Base-by-base conservation (phyloP, 2,329 filamentous ascomycete species). In the Aspergillus sp. region DNA sequence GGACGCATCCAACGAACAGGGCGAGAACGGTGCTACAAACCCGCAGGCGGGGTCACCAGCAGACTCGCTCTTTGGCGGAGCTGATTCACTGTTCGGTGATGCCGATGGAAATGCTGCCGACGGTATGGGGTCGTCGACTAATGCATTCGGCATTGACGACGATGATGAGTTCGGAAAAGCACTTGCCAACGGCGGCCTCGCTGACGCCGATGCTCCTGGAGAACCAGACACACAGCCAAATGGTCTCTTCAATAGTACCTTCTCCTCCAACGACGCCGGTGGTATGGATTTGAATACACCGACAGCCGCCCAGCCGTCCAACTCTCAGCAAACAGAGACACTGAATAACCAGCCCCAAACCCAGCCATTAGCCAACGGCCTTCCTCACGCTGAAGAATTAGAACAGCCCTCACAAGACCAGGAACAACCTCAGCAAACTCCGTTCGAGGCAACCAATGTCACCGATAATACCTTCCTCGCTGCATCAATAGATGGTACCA, bases 81-180 rank as follows among this genome's bases (percentile, higher is more conserved):
- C 91, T 0, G 91, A 92, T 47, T 96, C 92, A 2, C 80, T 99
- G 1, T 99, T 98, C 71, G 95, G 93, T 2, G 92, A 96, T 64
- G 88, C 84, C 54, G 87, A 89, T 72, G 87, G 75, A 70, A 79
- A 76, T 23, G 78, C 73, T 46, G 74, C 71, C 12, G 74, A 75
- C 39, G 75, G 77, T 21, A 78, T 77, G 50, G 81, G 73, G 63
- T 81, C 74, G 62, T 82, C 74, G 70, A 79, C 83, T 23, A 87
- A 85, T 45, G 77, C 74, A 4, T 96, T 91, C 70, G 90, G 84
- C 0, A 87, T 89, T 12, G 91, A 96, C 44, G 91, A 96, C 41
- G 91, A 96, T 58, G 88, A 92, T 65, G 90, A 93, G 63, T 92
- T 96, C 65, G 88, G 87, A 3, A 80, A 87, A 56, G 88, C 88